Conservation (phyloP, 78 protist species). For the Guillardia theta region DNA sequence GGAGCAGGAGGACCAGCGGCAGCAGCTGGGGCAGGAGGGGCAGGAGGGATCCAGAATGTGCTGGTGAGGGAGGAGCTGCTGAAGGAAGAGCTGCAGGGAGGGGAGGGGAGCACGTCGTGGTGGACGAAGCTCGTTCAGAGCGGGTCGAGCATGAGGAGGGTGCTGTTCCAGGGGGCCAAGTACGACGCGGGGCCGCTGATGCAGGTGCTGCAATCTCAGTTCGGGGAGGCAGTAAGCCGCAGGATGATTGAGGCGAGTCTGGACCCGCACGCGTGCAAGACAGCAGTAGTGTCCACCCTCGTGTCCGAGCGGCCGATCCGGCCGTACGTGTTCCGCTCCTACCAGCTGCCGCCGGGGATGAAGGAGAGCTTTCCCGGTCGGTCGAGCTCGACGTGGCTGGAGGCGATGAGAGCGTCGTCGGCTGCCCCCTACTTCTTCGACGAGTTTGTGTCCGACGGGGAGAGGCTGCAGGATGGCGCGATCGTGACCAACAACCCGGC, state of each 20-base stretch:
- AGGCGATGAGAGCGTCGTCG: constrained; percentile 5
- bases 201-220: neutral
- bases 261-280: neutral
- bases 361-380: neutral
- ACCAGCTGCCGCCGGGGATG: neutral
- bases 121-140: neutral
- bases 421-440: constrained; percentile 28
- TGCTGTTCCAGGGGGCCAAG: neutral
- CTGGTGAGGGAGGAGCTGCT: neutral
- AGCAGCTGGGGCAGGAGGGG: neutral
- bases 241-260: neutral
- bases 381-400: neutral
- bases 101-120: neutral
- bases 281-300: neutral
- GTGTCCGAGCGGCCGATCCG: neutral
- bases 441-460: neutral
- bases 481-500: constrained; percentile 31
- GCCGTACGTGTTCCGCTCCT: neutral
- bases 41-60: neutral
- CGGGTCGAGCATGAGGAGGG: neutral
- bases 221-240: neutral
- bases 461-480: constrained; percentile 13
- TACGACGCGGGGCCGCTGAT: neutral
- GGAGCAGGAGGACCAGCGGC: neutral
- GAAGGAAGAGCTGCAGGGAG: neutral